phyloP scores from a whole-genome alignment of 805 yeast genomes.

The Yarrowia sp. region DNA sequence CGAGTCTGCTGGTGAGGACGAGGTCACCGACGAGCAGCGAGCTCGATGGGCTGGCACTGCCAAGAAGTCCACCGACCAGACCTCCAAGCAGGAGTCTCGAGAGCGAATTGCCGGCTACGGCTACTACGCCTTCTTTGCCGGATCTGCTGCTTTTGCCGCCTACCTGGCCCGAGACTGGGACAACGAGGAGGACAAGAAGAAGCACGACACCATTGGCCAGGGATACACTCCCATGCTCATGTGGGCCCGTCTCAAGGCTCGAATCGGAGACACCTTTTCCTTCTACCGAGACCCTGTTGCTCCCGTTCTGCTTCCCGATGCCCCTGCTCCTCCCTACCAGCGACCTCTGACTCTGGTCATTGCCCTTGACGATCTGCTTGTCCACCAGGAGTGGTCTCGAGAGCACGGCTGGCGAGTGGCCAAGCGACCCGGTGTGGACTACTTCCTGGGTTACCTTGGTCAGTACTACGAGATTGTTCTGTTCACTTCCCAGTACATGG shows the following conservation, averaged over 20 bases:
- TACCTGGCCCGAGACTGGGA: slow-evolving; percentile 87
- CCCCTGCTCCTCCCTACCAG: slow-evolving; percentile 85
- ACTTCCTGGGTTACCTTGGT: slow-evolving; percentile 89
- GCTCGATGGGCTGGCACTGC: slow-evolving; percentile 54
- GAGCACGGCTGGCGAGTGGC: slow-evolving; percentile 97
- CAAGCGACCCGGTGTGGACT: slow-evolving; percentile 97
- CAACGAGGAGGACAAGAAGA: slow-evolving; percentile 64
- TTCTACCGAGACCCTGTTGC: slow-evolving; percentile 92
- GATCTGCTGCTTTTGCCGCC: slow-evolving; percentile 51
- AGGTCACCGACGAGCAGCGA: slow-evolving; percentile 36
- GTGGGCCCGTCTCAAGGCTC: slow-evolving; percentile 64
- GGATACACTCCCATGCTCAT: slow-evolving; percentile 68
- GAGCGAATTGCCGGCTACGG: slow-evolving; percentile 77
- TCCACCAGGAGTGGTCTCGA: slow-evolving; percentile 90
- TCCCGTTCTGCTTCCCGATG: slow-evolving; percentile 90
- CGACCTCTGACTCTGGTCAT: slow-evolving; percentile 89
- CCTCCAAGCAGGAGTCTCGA: slow-evolving; percentile 52
- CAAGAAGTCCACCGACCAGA: slow-evolving; percentile 40
- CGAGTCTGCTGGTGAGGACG: slow-evolving; percentile 25
- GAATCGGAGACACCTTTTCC: slow-evolving; percentile 72
- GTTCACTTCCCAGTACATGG: slow-evolving; percentile 80
- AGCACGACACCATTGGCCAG: slow-evolving; percentile 52
- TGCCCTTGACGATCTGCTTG: slow-evolving; percentile 82
- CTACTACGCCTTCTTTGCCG: slow-evolving; percentile 54
- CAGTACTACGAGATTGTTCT: slow-evolving; percentile 95